Evolutionary conservation across 1,139 yeast genomes (phyloP).

Genomic region (Zygotorulaspora mrakii): DNA sequence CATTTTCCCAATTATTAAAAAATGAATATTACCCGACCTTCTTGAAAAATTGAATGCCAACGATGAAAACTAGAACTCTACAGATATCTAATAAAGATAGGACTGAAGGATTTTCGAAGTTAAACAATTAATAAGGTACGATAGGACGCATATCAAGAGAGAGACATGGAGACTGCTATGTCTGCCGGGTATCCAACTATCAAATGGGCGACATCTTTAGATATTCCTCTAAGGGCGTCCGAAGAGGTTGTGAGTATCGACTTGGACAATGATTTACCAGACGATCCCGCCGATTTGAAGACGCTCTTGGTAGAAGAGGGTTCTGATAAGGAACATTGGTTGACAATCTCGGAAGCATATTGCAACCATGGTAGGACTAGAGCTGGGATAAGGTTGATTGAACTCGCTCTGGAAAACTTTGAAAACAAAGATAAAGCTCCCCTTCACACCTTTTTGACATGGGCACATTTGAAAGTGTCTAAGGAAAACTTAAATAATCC

Average conservation of each 20-base stretch:
- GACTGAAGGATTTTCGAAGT: no score
- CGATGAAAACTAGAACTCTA: not conserved
- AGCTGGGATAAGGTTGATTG: conserved; percentile 64
- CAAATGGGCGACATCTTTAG: conserved; percentile 41
- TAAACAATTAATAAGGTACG: not conserved
- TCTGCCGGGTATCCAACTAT: conserved; percentile 35
- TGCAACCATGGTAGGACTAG: conserved; percentile 54
- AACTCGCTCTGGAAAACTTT: conserved; percentile 53
- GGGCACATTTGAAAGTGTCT: conserved; percentile 63
- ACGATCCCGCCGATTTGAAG: conserved; percentile 79
- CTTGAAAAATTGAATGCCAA: not conserved
- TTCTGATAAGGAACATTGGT: conserved; percentile 76
- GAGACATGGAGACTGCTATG: conserved; percentile 9
- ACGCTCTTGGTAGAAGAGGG: conserved; percentile 74
- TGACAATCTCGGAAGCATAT: conserved; percentile 77
- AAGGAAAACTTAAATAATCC: conserved; percentile 38
- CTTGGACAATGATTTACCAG: conserved; percentile 72
- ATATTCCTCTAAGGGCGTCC: conserved; percentile 61
- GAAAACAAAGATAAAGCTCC: conserved; percentile 46
- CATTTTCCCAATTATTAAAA: not conserved
- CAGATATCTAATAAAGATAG: not conserved
- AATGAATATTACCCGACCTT: conserved; percentile 2
- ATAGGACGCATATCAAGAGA: not conserved
- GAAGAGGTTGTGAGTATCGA: conserved; percentile 72
- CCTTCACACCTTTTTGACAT: conserved; percentile 61